These are phyloP conservation scores for Sporothrix globosa DNA, from an alignment of 2,329 filamentous ascomycete genomes.

Conservation along the genomic window DNA sequence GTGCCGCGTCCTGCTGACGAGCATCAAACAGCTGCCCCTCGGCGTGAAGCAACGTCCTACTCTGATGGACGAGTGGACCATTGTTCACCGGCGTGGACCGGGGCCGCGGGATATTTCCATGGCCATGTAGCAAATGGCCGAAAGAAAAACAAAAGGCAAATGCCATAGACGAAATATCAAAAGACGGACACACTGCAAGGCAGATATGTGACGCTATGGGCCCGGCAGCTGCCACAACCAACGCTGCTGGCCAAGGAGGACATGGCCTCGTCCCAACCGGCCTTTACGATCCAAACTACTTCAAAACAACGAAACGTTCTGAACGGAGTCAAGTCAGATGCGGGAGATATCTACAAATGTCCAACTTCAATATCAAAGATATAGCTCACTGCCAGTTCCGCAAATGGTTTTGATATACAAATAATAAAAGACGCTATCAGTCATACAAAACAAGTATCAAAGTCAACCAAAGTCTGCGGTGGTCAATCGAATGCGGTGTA, in stretches of 20 bases:
- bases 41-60: constrained; percentile 38
- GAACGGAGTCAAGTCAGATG: background rate
- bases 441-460: constrained; percentile 5
- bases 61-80: constrained; percentile 37
- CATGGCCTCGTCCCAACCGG: background rate
- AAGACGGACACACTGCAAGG: background rate
- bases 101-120: constrained; percentile 35
- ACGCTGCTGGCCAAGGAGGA: background rate
- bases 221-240: background rate
- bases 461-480: background rate
- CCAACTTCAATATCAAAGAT: background rate
- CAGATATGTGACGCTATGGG: background rate
- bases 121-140: constrained; percentile 26
- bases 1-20: constrained; percentile 42
- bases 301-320: background rate
- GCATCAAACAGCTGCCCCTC: constrained; percentile 40
- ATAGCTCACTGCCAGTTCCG: background rate
- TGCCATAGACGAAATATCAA: background rate
- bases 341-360: background rate
- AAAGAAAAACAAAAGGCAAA: background rate
- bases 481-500: background rate
- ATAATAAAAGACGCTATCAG: background rate
- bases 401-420: background rate
- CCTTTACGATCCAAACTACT: background rate
- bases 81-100: constrained; percentile 32